These are phyloP conservation scores for Neocucurbitaria cava DNA, from an alignment of 2,329 filamentous ascomycete genomes.

Conservation along the genomic window DNA sequence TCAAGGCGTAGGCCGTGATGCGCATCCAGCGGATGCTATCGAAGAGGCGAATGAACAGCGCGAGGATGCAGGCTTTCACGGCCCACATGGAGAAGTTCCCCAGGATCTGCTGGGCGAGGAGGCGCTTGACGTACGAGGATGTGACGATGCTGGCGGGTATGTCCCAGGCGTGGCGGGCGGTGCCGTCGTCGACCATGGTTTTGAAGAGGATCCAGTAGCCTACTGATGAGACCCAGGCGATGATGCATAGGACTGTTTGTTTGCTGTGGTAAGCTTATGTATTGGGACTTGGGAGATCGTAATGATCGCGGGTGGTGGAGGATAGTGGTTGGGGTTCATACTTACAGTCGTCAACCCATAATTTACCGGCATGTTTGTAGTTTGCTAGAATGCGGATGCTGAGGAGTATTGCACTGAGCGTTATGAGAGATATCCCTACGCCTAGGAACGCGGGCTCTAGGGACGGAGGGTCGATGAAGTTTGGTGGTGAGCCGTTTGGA, in stretches of 20 bases:
- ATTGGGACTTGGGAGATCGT: no score
- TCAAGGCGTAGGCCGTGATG: slow-evolving; percentile 3
- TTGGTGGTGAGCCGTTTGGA: slow-evolving; percentile 7
- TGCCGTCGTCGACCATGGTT: background rate
- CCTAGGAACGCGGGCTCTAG: background rate
- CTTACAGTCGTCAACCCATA: slow-evolving; percentile 12
- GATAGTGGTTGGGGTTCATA: background rate
- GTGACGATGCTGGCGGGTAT: background rate
- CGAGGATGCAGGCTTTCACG: slow-evolving; percentile 10
- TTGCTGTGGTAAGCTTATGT: background rate
- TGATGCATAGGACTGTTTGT: slow-evolving; percentile 5
- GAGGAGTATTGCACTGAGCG: slow-evolving; percentile 1
- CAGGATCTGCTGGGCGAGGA: slow-evolving; percentile 1
- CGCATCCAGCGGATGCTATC: slow-evolving; percentile 8
- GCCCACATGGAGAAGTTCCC: slow-evolving; percentile 6
- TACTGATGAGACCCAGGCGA: slow-evolving; percentile 3
- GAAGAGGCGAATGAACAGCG: slow-evolving; percentile 13
- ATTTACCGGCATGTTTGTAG: background rate
- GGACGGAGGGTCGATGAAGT: slow-evolving; percentile 9
- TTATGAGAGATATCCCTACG: slow-evolving; percentile 3
- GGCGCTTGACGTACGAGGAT: background rate
- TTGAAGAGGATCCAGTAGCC: slow-evolving; percentile 1
- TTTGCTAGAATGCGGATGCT: background rate
- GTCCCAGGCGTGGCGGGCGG: slow-evolving; percentile 9
- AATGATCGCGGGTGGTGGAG: no score